phyloP scores from a whole-genome alignment of 2,329 filamentous ascomycete species.

The Epicoccum sorghinum region DNA sequence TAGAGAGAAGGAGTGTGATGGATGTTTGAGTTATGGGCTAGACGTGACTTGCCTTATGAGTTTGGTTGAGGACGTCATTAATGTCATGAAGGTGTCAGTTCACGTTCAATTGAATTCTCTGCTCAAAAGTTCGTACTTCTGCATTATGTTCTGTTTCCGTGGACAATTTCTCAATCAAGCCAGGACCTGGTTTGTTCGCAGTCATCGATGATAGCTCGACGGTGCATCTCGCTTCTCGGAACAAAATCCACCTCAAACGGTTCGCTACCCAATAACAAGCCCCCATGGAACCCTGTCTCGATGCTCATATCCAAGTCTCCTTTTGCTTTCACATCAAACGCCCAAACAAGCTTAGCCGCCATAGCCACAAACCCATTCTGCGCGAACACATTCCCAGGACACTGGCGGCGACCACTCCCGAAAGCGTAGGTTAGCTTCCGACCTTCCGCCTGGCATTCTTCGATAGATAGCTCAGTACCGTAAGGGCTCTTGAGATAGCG shows the following conservation, averaged over 20 bases:
- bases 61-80: too few relatives aligned
- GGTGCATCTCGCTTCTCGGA: neutral
- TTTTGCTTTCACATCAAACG: conserved; percentile 2
- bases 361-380: conserved; percentile 4
- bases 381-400: conserved; percentile 5
- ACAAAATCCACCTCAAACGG: conserved; percentile 5
- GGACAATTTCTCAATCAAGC: neutral
- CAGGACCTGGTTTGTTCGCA: neutral
- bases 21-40: too few relatives aligned
- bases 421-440: neutral
- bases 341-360: conserved; percentile 8
- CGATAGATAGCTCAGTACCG: neutral
- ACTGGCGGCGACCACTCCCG: conserved; percentile 5
- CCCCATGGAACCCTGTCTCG: conserved; percentile 8
- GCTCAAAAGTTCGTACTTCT: too few relatives aligned
- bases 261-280: neutral
- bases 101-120: too few relatives aligned
- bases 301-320: conserved; percentile 4
- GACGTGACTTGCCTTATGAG: too few relatives aligned
- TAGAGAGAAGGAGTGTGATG: too few relatives aligned
- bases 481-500: conserved; percentile 6
- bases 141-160: too few relatives aligned
- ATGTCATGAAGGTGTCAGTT: too few relatives aligned
- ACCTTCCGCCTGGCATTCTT: conserved; percentile 3
- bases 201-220: conserved; percentile 1